A percentile compares a stretch with the other conserved stretches of the same genome.
Conservation (phyloP, 202 grass and related monocot species). For the Setaria viridis region DNA sequence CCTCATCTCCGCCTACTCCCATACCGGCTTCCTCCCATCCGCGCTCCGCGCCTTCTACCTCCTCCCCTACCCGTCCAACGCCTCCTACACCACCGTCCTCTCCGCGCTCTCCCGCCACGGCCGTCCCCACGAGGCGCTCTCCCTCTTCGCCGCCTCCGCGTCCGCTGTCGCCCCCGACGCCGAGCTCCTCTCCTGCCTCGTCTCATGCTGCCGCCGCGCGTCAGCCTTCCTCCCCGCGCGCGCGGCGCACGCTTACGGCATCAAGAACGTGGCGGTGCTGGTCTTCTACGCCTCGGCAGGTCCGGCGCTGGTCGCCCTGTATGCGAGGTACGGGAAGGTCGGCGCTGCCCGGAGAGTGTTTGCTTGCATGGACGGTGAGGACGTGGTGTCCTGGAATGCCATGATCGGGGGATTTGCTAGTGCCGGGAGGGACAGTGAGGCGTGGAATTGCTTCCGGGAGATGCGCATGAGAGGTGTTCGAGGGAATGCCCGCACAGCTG, state of each 20-base stretch:
- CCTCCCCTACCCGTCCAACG: conserved; percentile 42
- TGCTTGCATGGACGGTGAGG: conserved; percentile 45
- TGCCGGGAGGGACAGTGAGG: conserved; percentile 39
- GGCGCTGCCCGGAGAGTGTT: conserved; percentile 47
- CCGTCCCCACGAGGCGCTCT: conserved; percentile 57
- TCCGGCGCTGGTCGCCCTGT: conserved; percentile 67
- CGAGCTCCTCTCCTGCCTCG: conserved; percentile 68
- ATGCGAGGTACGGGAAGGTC: conserved; percentile 50
- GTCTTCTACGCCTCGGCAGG: conserved; percentile 59
- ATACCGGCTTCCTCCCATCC: conserved; percentile 27
- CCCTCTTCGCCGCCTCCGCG: conserved; percentile 53
- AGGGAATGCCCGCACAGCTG: conserved; percentile 53
- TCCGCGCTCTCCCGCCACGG: conserved; percentile 58
- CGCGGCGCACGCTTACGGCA: conserved; percentile 60
- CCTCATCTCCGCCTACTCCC: conserved; percentile 66
- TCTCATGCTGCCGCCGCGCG: conserved; percentile 63
- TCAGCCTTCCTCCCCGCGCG: conserved; percentile 45
- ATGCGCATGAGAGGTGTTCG: conserved; percentile 58
- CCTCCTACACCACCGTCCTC: conserved; percentile 77
- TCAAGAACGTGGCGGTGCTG: conserved; percentile 46
- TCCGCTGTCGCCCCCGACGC: conserved; percentile 49
- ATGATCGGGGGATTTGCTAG: conserved; percentile 52
- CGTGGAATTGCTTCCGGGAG: conserved; percentile 57
- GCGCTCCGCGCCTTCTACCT: conserved; percentile 57
- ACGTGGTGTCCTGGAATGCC: conserved; percentile 79